phyloP scores from a whole-genome alignment of 169 alveolate genomes.

The Cryptosporidium ryanae region DNA sequence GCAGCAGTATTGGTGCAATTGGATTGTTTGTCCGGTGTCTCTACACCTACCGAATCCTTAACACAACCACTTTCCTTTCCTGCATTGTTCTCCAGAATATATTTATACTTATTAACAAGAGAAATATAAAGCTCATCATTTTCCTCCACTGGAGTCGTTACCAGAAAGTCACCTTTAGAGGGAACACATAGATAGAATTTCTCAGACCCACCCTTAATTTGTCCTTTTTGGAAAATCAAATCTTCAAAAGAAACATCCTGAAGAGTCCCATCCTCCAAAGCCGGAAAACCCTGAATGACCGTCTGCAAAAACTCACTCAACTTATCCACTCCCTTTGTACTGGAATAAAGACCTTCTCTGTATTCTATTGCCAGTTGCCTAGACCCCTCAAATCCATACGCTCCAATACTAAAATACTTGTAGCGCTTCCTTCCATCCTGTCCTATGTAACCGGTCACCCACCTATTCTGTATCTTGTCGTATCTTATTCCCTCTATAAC shows the following conservation, averaged over 20 bases:
- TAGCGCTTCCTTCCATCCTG: constrained; percentile 73
- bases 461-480: constrained; percentile 66
- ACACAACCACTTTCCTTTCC: constrained; percentile 14
- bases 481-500: constrained; percentile 70
- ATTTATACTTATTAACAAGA: constrained; percentile 23
- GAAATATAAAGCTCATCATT: constrained; percentile 10
- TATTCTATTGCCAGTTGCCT: constrained; percentile 72
- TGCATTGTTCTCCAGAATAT: constrained; percentile 25
- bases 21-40: background rate
- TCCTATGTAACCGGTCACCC: constrained; percentile 71
- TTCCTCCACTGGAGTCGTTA: constrained; percentile 57
- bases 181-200: constrained; percentile 50
- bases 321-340: constrained; percentile 56
- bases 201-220: constrained; percentile 57
- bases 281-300: constrained; percentile 67
- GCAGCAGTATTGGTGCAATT: background rate
- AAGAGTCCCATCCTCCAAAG: constrained; percentile 59
- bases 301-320: constrained; percentile 61
- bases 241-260: constrained; percentile 64
- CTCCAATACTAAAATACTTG: constrained; percentile 71
- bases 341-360: constrained; percentile 55
- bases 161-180: constrained; percentile 67
- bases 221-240: constrained; percentile 51
- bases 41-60: background rate
- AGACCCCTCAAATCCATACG: constrained; percentile 74